Evolutionary conservation across 1,139 yeast species (phyloP).

Genomic region (Geotrichum cucujoidarum): DNA sequence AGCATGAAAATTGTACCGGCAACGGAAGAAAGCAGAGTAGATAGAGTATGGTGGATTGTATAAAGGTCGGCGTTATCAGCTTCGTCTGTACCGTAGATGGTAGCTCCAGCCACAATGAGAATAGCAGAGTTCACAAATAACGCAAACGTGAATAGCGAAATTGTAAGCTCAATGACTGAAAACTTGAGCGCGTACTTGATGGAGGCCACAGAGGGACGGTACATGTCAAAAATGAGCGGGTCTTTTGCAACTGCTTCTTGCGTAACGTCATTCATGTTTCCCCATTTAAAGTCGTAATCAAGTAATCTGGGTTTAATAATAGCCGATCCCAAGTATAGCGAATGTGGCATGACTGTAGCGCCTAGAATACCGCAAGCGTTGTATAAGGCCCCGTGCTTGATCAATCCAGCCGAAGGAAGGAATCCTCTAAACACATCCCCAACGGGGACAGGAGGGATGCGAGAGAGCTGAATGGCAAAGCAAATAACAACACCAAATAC

Average conservation of each 20-base stretch:
- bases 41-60: slow-evolving; percentile 72
- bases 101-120: slow-evolving; percentile 82
- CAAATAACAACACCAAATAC: slow-evolving; percentile 82
- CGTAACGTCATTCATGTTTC: slow-evolving; percentile 40
- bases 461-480: slow-evolving; percentile 70
- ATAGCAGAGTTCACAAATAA: slow-evolving; percentile 82
- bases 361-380: slow-evolving; percentile 88
- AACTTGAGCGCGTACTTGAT: slow-evolving; percentile 63
- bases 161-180: slow-evolving; percentile 69
- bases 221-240: slow-evolving; percentile 33
- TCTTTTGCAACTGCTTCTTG: slow-evolving; percentile 22
- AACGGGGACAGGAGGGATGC: slow-evolving; percentile 47
- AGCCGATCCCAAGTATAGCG: slow-evolving; percentile 85
- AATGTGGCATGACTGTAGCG: slow-evolving; percentile 98
- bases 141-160: slow-evolving; percentile 74
- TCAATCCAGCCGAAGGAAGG: slow-evolving; percentile 66
- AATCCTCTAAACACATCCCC: slow-evolving; percentile 63
- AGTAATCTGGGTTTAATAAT: slow-evolving; percentile 83
- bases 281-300: slow-evolving; percentile 73
- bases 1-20: slow-evolving; percentile 92
- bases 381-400: slow-evolving; percentile 77
- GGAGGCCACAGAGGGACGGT: slow-evolving; percentile 67
- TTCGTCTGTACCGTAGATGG: slow-evolving; percentile 60
- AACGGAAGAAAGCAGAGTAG: slow-evolving; percentile 71
- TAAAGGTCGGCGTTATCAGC: slow-evolving; percentile 84